Percentiles rank a stretch among this genome's conserved stretches.
Conservation (phyloP, 2,329 filamentous ascomycete species). For the Helicocarpus griseus region DNA sequence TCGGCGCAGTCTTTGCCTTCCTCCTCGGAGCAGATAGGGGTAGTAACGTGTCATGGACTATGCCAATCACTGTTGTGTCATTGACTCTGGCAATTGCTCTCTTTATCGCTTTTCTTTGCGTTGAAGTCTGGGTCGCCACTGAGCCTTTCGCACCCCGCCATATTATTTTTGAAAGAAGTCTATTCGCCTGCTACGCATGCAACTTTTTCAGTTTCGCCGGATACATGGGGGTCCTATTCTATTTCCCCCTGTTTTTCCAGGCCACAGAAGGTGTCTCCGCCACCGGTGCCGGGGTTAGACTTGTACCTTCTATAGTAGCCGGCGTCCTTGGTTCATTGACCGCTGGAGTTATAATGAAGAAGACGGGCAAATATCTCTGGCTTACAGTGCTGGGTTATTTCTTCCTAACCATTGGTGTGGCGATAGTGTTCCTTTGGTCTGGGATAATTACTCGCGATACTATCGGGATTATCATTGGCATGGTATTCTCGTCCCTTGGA, state of each 20-base stretch:
- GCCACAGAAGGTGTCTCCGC: constrained; percentile 57
- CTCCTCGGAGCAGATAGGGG: constrained; percentile 63
- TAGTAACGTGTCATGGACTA: constrained; percentile 59
- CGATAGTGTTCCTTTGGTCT: constrained; percentile 48
- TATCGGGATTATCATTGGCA: constrained; percentile 46
- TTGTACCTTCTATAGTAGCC: constrained; percentile 56
- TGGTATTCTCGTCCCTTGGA: constrained; percentile 45
- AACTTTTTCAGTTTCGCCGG: constrained; percentile 64
- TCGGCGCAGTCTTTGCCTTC: constrained; percentile 55
- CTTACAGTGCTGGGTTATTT: constrained; percentile 52
- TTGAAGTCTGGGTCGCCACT: constrained; percentile 58
- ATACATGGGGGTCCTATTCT: constrained; percentile 55
- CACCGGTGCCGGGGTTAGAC: constrained; percentile 52
- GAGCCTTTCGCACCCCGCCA: constrained; percentile 68
- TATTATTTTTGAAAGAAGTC: constrained; percentile 57
- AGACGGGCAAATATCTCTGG: constrained; percentile 62
- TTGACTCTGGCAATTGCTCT: constrained; percentile 48
- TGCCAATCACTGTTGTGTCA: constrained; percentile 48
- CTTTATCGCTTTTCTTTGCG: constrained; percentile 56
- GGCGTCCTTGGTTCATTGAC: constrained; percentile 56
- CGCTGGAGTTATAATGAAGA: constrained; percentile 58
- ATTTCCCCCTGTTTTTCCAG: constrained; percentile 70
- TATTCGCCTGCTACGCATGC: constrained; percentile 58
- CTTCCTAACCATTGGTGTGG: constrained; percentile 44
- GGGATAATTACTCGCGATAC: constrained; percentile 44